Conservation (phyloP, 441 rosid genomes). For the Arabidopsis lyrata region DNA sequence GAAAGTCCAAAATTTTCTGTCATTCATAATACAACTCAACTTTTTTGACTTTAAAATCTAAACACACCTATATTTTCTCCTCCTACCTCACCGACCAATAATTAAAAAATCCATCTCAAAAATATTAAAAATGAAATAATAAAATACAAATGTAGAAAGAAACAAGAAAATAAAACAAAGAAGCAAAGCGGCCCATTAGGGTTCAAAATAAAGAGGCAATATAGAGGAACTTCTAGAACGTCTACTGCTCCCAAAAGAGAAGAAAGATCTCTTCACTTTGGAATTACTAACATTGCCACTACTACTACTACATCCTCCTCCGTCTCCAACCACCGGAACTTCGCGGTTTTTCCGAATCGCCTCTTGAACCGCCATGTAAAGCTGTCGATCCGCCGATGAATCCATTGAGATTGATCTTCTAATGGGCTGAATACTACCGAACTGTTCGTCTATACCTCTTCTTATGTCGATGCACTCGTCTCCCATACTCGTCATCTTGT, state of each 20-base stretch:
- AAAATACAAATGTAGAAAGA: constrained; percentile 21
- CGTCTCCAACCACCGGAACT: constrained; percentile 42
- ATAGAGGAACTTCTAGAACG: constrained; percentile 70
- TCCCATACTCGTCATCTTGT: constrained; percentile 78
- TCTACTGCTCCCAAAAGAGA: constrained; percentile 76
- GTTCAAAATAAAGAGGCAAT: constrained; percentile 69
- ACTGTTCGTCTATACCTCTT: constrained; percentile 62
- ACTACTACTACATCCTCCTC: constrained; percentile 53
- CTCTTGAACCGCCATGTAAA: constrained; percentile 70
- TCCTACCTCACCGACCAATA: constrained; percentile 40
- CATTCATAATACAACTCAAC: constrained; percentile 24
- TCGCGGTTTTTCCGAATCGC: constrained; percentile 54
- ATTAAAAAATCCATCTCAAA: not conserved
- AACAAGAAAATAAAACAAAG: constrained; percentile 14
- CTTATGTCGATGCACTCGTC: constrained; percentile 81
- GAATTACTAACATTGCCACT: constrained; percentile 52
- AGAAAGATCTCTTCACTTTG: constrained; percentile 72
- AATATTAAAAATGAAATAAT: constrained; percentile 5
- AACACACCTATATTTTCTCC: constrained; percentile 43
- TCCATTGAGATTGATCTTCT: constrained; percentile 94
- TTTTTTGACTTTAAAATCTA: constrained; percentile 35
- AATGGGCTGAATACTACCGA: constrained; percentile 71
- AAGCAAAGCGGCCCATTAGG: constrained; percentile 39
- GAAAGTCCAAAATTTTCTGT: constrained; percentile 2
- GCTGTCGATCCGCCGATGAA: constrained; percentile 70